Percentiles rank a stretch among this genome's conserved stretches.
Conservation (phyloP, 2,329 filamentous ascomycete genomes). For the Microcyclospora tardicrescens region DNA sequence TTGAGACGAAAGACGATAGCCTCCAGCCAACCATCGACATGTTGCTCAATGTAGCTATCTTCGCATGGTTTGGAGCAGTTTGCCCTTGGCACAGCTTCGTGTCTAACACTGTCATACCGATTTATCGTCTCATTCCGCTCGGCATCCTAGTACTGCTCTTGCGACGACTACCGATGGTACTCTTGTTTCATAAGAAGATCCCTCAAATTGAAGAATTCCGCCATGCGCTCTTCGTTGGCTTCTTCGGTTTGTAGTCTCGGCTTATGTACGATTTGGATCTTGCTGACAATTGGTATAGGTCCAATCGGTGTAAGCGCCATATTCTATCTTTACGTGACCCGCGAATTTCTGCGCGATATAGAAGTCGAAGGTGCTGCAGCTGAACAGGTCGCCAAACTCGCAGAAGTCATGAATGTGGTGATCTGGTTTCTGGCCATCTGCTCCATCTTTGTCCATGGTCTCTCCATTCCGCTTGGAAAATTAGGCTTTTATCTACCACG, state of each 20-base stretch:
- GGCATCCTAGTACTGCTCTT: constrained; percentile 66
- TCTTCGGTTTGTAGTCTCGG: constrained; percentile 49
- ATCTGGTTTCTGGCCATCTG: constrained; percentile 81
- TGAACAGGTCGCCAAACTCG: constrained; percentile 51
- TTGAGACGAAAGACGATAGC: constrained; percentile 79
- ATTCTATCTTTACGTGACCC: constrained; percentile 73
- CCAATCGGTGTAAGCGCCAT: constrained; percentile 83
- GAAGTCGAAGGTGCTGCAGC: constrained; percentile 48
- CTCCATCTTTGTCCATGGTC: constrained; percentile 72
- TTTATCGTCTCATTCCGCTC: constrained; percentile 59
- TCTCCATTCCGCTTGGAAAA: constrained; percentile 67
- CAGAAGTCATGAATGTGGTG: constrained; percentile 55
- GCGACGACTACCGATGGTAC: constrained; percentile 63
- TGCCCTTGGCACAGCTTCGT: constrained; percentile 67
- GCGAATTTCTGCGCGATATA: constrained; percentile 55
- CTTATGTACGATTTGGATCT: no score
- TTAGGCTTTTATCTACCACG: constrained; percentile 49
- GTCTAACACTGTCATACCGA: constrained; percentile 54
- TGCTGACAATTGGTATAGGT: not conserved
- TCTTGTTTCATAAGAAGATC: constrained; percentile 56
- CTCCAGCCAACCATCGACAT: constrained; percentile 93
- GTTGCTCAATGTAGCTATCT: constrained; percentile 78
- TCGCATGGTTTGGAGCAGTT: constrained; percentile 81
- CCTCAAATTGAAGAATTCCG: constrained; percentile 62
- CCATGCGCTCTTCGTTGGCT: constrained; percentile 77